Percentiles rank a stretch among this genome's conserved stretches.
Conservation (phyloP, 2,329 filamentous ascomycete genomes). For the Epichloe amarillans region DNA sequence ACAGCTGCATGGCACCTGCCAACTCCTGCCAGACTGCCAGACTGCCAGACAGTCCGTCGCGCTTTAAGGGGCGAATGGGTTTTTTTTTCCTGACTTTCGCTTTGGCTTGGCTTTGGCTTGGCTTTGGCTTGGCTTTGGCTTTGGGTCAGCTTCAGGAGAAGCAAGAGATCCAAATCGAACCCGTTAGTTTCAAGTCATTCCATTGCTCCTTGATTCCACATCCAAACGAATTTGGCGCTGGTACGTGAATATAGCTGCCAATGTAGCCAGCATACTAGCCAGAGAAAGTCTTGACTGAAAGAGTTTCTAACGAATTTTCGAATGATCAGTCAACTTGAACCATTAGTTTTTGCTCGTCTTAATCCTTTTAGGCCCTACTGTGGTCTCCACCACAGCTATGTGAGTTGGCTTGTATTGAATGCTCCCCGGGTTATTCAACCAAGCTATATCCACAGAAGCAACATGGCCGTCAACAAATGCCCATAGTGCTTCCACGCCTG, state of each 20-base stretch:
- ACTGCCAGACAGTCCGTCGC: background rate
- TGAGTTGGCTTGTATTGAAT: constrained; percentile 19
- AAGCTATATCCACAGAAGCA: constrained; percentile 36
- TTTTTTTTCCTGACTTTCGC: background rate
- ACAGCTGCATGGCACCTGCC: constrained; percentile 6
- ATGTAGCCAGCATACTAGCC: background rate
- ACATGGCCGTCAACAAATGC: constrained; percentile 42
- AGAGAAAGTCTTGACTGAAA: background rate
- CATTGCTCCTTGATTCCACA: too few species aligned
- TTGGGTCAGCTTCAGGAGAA: too few species aligned
- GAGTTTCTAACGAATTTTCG: background rate
- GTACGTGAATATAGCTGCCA: too few species aligned
- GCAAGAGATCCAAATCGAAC: too few species aligned
- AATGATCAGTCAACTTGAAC: background rate
- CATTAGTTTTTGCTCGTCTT: background rate
- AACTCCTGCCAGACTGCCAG: background rate
- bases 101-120: too few species aligned
- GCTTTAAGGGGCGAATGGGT: background rate
- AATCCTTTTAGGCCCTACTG: constrained; percentile 18
- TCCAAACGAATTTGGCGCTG: too few species aligned
- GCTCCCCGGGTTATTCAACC: constrained; percentile 25
- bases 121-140: too few species aligned
- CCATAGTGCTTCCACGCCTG: constrained; percentile 41
- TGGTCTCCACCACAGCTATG: constrained; percentile 23
- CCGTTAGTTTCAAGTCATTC: too few species aligned